phyloP scores from a whole-genome alignment of 768 basidiomycete species.

The Tephrocybe rancida region DNA sequence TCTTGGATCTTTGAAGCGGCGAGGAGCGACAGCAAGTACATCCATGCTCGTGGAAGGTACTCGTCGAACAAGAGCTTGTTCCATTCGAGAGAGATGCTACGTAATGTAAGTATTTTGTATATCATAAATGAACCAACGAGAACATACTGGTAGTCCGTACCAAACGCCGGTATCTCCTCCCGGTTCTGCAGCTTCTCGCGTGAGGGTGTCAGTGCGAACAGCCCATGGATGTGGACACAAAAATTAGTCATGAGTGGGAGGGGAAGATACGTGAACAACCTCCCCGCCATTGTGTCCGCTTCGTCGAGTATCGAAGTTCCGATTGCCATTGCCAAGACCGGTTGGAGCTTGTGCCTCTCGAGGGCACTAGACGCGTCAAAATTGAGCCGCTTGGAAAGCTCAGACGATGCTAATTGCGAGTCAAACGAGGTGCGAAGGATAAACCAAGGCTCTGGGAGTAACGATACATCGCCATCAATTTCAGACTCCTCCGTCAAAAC shows the following conservation, averaged over 20 bases:
- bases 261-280: conserved; percentile 52
- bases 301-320: conserved; percentile 23
- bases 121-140: neutral
- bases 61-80: conserved; percentile 45
- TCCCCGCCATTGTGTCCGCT: conserved; percentile 24
- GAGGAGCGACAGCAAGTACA: conserved; percentile 32
- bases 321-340: conserved; percentile 39
- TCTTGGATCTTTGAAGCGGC: conserved; percentile 23
- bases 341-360: conserved; percentile 41
- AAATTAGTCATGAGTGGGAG: conserved; percentile 48
- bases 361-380: conserved; percentile 26
- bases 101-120: neutral
- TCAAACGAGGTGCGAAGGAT: conserved; percentile 32
- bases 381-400: conserved; percentile 27
- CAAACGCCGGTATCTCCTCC: conserved; percentile 36
- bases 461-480: neutral
- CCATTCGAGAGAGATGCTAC: conserved; percentile 49
- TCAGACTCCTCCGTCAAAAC: conserved; percentile 15
- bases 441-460: conserved; percentile 33
- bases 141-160: conserved; percentile 44
- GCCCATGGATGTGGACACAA: conserved; percentile 45
- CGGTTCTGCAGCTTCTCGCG: conserved; percentile 47
- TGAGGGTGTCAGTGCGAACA: conserved; percentile 47
- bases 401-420: conserved; percentile 22
- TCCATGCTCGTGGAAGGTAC: conserved; percentile 50